A percentile compares a stretch with the other conserved stretches of the same genome.
Evolutionary conservation across 768 basidiomycete species (phyloP).

Genomic region (Pisolithus albus): DNA sequence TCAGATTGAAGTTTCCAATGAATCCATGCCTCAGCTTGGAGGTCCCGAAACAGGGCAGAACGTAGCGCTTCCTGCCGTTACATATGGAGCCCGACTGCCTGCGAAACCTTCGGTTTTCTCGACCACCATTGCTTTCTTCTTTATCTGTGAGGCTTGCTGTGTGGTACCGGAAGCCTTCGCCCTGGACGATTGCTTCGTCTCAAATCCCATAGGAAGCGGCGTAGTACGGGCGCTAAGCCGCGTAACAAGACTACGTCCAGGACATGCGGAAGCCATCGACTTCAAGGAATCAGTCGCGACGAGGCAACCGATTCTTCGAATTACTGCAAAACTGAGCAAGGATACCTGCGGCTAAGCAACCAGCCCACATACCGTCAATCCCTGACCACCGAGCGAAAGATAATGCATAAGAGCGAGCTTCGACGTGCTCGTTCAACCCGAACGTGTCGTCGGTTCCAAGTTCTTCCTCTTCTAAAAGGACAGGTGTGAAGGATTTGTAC

Average conservation of each 20-base stretch:
- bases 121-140: background rate
- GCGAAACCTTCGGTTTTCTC: background rate
- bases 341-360: background rate
- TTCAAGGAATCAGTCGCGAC: background rate
- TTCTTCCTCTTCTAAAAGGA: slow-evolving; percentile 2
- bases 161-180: background rate
- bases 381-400: slow-evolving; percentile 39
- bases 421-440: slow-evolving; percentile 18
- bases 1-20: background rate
- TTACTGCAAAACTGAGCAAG: slow-evolving; percentile 5
- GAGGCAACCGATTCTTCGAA: background rate
- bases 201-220: background rate
- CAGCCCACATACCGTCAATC: slow-evolving; percentile 9
- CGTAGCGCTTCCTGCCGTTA: background rate
- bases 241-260: background rate
- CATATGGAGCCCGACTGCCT: background rate
- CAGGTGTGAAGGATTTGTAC: slow-evolving; percentile 10
- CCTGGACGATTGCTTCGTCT: background rate
- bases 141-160: background rate
- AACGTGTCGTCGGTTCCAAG: background rate
- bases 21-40: background rate
- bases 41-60: background rate
- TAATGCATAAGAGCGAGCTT: slow-evolving; percentile 36
- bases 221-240: background rate
- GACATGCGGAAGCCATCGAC: background rate